Base-by-base conservation (phyloP, 1,284 basidiomycete species). In the Moesziomyces globuligerus region DNA sequence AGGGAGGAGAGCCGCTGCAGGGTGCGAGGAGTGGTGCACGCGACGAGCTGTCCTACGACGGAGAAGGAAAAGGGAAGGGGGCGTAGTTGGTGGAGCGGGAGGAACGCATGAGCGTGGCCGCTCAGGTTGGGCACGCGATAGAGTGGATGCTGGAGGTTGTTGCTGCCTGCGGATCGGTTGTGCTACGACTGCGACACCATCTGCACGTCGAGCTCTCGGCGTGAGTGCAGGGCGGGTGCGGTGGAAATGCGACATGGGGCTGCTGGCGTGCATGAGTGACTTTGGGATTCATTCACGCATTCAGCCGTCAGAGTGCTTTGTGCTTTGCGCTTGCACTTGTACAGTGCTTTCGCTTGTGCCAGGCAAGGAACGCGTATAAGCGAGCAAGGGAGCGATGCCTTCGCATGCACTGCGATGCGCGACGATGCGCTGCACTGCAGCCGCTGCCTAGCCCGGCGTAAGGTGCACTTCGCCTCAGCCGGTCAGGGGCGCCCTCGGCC, bases 371-470 rank as follows among this genome's bases (percentile, higher is more conserved):
- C 32, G 32, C 32, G 32, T 34, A 17, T 17, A 34, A 34, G 32
- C 32, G 32, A 34, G 32, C 32, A 34, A 34, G 32, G 32, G 32
- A 34, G 15, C 32, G 32, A 13, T 34, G 32, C 32, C 32, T 34
- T 34, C 32, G 15, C 32, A 34, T 34, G 32, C 32, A 17, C 32
- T 13, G 32, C 49, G 41, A 44, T 25, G 55, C 48, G 7, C 43
- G 48, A 41, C 57, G n/a, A 38, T 34, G 57, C 50, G 25, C 23
- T 54, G 58, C 51, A 34, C 36, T 44, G 49, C 41, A 43, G 6
- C 50, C 26, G 44, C 36, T 42, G 51, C 46, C 47, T 55, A 23
- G 42, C 47, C 29, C 47, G 46, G 41, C 15, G 56, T n/a, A 59
- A 47, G 56, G 56, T 44, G 4, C 50, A 13, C 28, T 39, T 21